phyloP scores from a whole-genome alignment of 805 yeast species.

The Ogataea glucozyma region DNA sequence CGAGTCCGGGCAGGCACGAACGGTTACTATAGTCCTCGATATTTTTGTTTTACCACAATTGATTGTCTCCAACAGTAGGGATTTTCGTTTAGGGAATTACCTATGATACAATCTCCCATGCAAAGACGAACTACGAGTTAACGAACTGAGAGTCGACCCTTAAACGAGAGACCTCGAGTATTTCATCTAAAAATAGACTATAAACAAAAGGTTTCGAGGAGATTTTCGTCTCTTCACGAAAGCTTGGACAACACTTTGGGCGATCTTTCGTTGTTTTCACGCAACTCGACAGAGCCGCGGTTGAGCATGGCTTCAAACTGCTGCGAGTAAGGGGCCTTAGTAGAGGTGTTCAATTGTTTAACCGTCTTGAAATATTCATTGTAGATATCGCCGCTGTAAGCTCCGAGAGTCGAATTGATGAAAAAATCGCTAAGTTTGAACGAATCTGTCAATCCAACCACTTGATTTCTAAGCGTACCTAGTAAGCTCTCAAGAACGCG shows the following conservation, averaged over 20 bases:
- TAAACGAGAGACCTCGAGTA: no score
- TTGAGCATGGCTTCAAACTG: slow-evolving; percentile 40
- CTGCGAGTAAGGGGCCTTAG: slow-evolving; percentile 63
- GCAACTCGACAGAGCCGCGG: slow-evolving; percentile 38
- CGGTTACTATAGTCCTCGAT: background rate
- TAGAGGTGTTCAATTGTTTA: slow-evolving; percentile 50
- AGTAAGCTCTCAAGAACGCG: slow-evolving; percentile 47
- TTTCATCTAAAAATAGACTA: background rate
- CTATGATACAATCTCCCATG: no score
- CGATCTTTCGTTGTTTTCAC: slow-evolving; percentile 29
- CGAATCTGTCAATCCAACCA: slow-evolving; percentile 79
- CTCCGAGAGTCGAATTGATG: slow-evolving; percentile 81
- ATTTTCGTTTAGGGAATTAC: no score
- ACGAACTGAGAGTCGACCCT: no score
- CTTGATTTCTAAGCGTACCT: slow-evolving; percentile 59
- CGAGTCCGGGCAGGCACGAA: background rate
- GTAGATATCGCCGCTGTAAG: slow-evolving; percentile 79
- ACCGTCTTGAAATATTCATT: slow-evolving; percentile 68
- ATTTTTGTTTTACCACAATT: slow-evolving; percentile 1
- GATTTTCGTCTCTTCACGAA: slow-evolving; percentile 20
- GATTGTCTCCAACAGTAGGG: background rate
- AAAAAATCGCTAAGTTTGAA: slow-evolving; percentile 79
- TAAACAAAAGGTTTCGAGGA: background rate
- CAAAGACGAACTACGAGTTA: no score
- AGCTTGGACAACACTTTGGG: slow-evolving; percentile 24